Evolutionary conservation across 345 rosid genomes (phyloP), one percentile per base, ranked within the genome.

Genomic region (Chamaenerion angustifolium): DNA sequence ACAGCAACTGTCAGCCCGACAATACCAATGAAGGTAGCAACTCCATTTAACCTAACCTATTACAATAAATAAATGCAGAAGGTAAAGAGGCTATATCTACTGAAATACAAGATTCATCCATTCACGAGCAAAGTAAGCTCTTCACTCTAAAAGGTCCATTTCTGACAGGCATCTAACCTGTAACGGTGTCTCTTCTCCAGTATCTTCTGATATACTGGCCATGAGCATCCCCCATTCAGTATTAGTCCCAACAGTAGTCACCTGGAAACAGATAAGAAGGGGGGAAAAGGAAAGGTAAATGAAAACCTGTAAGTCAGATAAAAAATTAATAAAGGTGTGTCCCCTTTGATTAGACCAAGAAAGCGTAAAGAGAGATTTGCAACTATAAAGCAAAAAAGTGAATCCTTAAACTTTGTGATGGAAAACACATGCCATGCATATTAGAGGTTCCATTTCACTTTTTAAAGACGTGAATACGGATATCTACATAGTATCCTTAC

Each of bases 191-290:
- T 93, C 99, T 81, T 84, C 99, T 18, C 94, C 99, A 58, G 74
- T 81, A 67, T 93, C 99, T 70, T 93, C 99, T 4, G 99, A 88
- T 52, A 93, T 78, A 56, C 94, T 93, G 56, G 95, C 85, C 99
- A 93, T 88, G 51, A 85, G 80, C 66, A 93, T 63, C 40, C 99
- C 99, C 99, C 99, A 93, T 56, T 93, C 99, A 43, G 99, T 93
- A 70, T 85, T 79, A 45, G 72, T 76, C 44, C 99, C 99, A 27
- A 93, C 99, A 58, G 95, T 75, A 10, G 88, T 93, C 54, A 82
- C 95, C 96, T 93, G 66, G 45, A 37, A 60, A 12, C 35, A 54
- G 31, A 11, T 31, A 52, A 63, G 37, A 11, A 4, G 43, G 46
- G 50, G 27, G 8, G 19, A 37, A 10, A 42, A 10, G 19, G 23